These are phyloP conservation scores for Chlamydomonas sp. DNA, from an alignment of 139 green algal species.

Conservation along the genomic window DNA sequence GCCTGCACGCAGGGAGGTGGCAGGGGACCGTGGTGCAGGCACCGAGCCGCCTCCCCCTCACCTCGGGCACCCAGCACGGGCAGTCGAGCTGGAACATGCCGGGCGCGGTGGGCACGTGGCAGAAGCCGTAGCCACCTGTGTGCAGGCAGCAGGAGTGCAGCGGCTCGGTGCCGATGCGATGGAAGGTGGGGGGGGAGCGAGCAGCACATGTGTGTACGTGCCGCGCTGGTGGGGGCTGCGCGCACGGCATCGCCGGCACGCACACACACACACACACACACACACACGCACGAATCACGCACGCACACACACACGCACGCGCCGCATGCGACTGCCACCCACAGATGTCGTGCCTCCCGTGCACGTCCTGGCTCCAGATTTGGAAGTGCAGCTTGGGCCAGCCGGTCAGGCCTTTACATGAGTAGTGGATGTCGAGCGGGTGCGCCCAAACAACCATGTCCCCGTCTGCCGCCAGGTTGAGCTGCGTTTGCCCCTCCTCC, in stretches of 20 bases:
- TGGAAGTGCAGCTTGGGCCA: slow-evolving; percentile 80
- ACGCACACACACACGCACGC: too few relatives aligned
- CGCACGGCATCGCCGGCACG: too few relatives aligned
- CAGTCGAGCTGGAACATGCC: slow-evolving; percentile 62
- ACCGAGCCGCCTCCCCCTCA: slow-evolving; percentile 13
- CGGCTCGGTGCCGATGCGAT: too few relatives aligned
- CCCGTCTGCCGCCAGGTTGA: slow-evolving; percentile 41
- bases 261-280: too few relatives aligned
- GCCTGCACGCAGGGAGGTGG: too few relatives aligned
- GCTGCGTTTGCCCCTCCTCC: slow-evolving; percentile 58
- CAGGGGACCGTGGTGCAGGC: too few relatives aligned
- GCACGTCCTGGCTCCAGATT: slow-evolving; percentile 62
- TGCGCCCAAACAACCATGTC: slow-evolving; percentile 64
- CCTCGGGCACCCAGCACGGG: slow-evolving; percentile 65
- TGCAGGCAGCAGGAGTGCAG: not conserved
- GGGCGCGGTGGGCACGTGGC: slow-evolving; percentile 59
- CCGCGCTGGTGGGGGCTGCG: too few relatives aligned
- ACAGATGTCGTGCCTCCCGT: slow-evolving; percentile 64
- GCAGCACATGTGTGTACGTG: too few relatives aligned
- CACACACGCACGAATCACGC: not conserved
- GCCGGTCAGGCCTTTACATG: slow-evolving; percentile 47
- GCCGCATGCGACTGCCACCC: too few relatives aligned
- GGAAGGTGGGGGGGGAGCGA: too few relatives aligned
- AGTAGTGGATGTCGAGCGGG: slow-evolving; percentile 68
- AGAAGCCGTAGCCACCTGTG: slow-evolving; percentile 70